phyloP scores from a whole-genome alignment of 345 rosid species.

The Eucalyptus dawsonii region DNA sequence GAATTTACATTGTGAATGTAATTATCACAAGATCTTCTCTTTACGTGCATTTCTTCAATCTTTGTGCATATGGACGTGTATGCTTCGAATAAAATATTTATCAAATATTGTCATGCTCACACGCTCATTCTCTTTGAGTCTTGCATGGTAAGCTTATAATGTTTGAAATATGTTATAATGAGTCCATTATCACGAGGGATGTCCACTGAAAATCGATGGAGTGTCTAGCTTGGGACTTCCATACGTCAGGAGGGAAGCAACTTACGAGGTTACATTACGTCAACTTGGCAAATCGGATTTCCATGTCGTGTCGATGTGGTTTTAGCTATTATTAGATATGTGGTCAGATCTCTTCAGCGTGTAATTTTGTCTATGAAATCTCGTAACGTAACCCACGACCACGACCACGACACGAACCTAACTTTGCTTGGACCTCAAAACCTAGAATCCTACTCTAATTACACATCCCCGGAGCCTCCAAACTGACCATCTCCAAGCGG shows the following conservation, averaged over 20 bases:
- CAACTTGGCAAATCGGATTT: neutral
- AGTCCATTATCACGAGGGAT: neutral
- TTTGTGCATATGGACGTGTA: neutral
- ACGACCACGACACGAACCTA: neutral
- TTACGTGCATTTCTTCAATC: neutral
- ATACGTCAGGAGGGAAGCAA: neutral
- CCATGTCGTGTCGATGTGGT: neutral
- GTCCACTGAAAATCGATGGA: neutral
- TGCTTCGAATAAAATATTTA: neutral
- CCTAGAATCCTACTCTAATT: neutral
- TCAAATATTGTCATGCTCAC: neutral
- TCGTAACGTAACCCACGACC: neutral
- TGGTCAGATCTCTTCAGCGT: neutral
- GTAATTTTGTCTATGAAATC: neutral
- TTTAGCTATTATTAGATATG: neutral
- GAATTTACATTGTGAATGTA: neutral
- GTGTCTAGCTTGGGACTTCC: neutral
- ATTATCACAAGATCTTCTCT: neutral
- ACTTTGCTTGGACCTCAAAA: neutral
- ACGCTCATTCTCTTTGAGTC: neutral
- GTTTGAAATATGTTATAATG: neutral
- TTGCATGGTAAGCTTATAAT: neutral
- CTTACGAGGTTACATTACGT: neutral
- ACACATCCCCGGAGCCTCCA: neutral
- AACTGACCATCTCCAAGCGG: neutral